phyloP scores from a whole-genome alignment of 2,329 filamentous ascomycete genomes.

The Neofusicoccum parvum region DNA sequence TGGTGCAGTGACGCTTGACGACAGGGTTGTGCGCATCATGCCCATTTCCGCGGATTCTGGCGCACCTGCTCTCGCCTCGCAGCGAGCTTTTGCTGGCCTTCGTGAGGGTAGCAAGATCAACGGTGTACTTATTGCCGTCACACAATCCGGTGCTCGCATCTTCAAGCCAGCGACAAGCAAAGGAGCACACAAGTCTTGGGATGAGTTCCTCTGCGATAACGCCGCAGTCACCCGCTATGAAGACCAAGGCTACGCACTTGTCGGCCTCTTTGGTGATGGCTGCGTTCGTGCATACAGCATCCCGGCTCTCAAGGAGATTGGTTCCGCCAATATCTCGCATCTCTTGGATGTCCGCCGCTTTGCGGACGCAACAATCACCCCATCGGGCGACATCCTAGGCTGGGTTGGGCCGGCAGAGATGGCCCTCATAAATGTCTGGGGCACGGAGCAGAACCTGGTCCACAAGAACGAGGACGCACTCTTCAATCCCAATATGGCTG shows the following conservation, averaged over 20 bases:
- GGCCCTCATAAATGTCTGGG: slow-evolving; percentile 82
- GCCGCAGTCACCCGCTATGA: slow-evolving; percentile 76
- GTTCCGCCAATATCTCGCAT: slow-evolving; percentile 62
- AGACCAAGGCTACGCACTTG: slow-evolving; percentile 73
- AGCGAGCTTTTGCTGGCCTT: slow-evolving; percentile 72
- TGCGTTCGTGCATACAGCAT: slow-evolving; percentile 79
- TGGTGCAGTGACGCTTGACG: slow-evolving; percentile 69
- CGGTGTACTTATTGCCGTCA: slow-evolving; percentile 79
- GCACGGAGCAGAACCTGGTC: slow-evolving; percentile 55
- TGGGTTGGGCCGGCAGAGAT: slow-evolving; percentile 90
- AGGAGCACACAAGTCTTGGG: slow-evolving; percentile 89
- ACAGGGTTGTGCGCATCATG: slow-evolving; percentile 70
- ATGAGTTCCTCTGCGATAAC: slow-evolving; percentile 78
- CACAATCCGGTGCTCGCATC: slow-evolving; percentile 73
- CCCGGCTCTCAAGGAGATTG: slow-evolving; percentile 85
- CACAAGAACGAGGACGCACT: slow-evolving; percentile 64
- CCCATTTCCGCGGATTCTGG: slow-evolving; percentile 82
- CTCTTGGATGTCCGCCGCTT: slow-evolving; percentile 76
- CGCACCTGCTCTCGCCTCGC: slow-evolving; percentile 73
- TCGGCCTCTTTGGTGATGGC: slow-evolving; percentile 83
- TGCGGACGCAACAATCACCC: slow-evolving; percentile 68
- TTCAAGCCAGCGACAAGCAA: slow-evolving; percentile 84
- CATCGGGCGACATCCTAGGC: slow-evolving; percentile 78
- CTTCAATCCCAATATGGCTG: slow-evolving; percentile 72
- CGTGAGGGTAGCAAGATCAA: slow-evolving; percentile 74